Conservation (phyloP, 352 stramenopile genomes). For the Phytophthora sp. region DNA sequence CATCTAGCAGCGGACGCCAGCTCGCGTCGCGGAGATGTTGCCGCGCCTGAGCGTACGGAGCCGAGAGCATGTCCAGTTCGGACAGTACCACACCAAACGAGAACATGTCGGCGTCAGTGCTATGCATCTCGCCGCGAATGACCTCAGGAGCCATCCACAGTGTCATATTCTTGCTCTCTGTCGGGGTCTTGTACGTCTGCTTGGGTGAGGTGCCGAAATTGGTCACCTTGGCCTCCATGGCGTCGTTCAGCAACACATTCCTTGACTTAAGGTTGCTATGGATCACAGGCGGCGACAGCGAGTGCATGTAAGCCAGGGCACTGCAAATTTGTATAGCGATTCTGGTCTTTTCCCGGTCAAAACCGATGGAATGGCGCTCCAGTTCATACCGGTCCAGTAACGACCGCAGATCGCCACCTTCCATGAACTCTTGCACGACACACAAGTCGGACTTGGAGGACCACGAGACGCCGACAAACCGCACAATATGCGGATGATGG, state of each 20-base stretch:
- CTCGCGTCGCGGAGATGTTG: conserved; percentile 25
- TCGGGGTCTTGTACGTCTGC: conserved; percentile 41
- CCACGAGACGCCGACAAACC: conserved; percentile 60
- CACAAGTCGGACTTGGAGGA: conserved; percentile 39
- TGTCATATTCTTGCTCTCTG: conserved; percentile 44
- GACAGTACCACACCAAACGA: conserved; percentile 85
- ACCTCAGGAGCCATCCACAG: conserved; percentile 83
- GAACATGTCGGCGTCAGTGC: conserved; percentile 77
- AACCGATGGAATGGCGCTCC: conserved; percentile 24
- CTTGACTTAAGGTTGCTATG: conserved; percentile 42
- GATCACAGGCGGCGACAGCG: conserved; percentile 30
- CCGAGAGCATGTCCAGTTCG: conserved; percentile 55
- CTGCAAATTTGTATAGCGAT: conserved; percentile 46
- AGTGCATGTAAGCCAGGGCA: conserved; percentile 41
- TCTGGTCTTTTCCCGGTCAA: conserved; percentile 43
- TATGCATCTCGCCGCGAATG: conserved; percentile 75
- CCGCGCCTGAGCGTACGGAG: conserved; percentile 32
- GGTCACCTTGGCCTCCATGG: conserved; percentile 39
- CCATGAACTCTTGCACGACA: conserved; percentile 49
- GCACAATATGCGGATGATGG: conserved; percentile 57
- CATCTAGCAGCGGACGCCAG: conserved; percentile 28
- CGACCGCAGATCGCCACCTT: conserved; percentile 41
- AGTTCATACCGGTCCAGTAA: conserved; percentile 36
- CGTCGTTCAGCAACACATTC: conserved; percentile 34
- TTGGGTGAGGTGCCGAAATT: conserved; percentile 45